Evolutionary conservation across 1,284 basidiomycete genomes (phyloP).

Genomic region (Marasmius fiardii): DNA sequence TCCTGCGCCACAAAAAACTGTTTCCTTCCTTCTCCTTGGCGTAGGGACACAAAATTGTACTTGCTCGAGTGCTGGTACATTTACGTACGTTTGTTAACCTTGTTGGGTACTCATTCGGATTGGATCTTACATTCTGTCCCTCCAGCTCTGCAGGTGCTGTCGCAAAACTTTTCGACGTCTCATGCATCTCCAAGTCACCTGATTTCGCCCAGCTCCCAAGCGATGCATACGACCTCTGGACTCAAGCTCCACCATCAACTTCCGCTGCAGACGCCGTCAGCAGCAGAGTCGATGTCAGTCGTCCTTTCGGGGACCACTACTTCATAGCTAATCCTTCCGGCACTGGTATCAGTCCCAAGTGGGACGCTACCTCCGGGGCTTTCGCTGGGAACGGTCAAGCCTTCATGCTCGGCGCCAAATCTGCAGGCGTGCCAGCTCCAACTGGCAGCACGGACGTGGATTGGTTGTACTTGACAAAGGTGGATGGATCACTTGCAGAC

Average conservation of each 20-base stretch:
- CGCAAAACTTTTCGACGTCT: conserved; percentile 57
- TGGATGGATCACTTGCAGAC: conserved; percentile 48
- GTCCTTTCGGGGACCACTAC: conserved; percentile 51
- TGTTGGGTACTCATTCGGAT: too few relatives aligned
- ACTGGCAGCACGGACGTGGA: conserved; percentile 45
- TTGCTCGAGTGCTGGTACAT: too few relatives aligned
- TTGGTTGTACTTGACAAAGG: conserved; percentile 49
- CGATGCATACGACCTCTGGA: conserved; percentile 37
- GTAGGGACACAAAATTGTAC: too few relatives aligned
- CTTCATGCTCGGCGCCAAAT: conserved; percentile 44
- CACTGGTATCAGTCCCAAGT: conserved; percentile 44
- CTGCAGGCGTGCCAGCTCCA: conserved; percentile 42
- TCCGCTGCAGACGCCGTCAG: conserved; percentile 27
- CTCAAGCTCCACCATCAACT: conserved; percentile 22
- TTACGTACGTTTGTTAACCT: too few relatives aligned
- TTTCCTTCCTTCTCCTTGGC: too few relatives aligned
- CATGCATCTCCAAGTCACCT: conserved; percentile 39
- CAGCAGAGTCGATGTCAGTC: conserved; percentile 23
- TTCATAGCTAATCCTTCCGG: conserved; percentile 47
- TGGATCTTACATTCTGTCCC: neutral
- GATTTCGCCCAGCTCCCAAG: conserved; percentile 39
- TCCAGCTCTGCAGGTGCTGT: conserved; percentile 42
- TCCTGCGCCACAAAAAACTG: too few relatives aligned
- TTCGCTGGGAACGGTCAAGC: conserved; percentile 40
- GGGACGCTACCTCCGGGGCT: conserved; percentile 47